These are phyloP conservation scores for Amanita inopinata DNA, from an alignment of 768 basidiomycete species.

Conservation along the genomic window DNA sequence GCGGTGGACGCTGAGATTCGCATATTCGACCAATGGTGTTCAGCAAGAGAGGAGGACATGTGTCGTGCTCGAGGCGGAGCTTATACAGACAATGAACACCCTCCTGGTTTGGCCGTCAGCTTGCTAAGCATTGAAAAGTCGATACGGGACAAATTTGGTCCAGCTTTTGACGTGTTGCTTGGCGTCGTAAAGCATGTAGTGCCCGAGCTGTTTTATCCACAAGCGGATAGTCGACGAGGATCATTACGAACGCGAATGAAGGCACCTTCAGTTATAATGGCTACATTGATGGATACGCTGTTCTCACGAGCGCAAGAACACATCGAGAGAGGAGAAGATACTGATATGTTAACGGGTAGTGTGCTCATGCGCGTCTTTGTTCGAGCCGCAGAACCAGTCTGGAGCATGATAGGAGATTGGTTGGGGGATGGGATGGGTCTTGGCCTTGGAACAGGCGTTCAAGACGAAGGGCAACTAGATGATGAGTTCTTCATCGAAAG, in stretches of 20 bases:
- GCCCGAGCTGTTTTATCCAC: slow-evolving; percentile 11
- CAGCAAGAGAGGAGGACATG: slow-evolving; percentile 55
- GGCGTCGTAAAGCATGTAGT: slow-evolving; percentile 31
- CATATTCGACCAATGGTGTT: slow-evolving; percentile 61
- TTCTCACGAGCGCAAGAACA: slow-evolving; percentile 49
- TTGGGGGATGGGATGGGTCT: slow-evolving; percentile 62
- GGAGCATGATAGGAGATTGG: slow-evolving; percentile 68
- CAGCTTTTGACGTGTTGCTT: slow-evolving; percentile 48
- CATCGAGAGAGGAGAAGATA: slow-evolving; percentile 36
- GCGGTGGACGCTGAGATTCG: slow-evolving; percentile 55
- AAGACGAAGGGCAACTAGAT: slow-evolving; percentile 33
- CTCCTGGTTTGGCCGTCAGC: slow-evolving; percentile 40
- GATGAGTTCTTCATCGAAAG: slow-evolving; percentile 80
- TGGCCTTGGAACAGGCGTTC: slow-evolving; percentile 22
- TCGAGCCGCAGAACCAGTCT: slow-evolving; percentile 56
- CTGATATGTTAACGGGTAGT: slow-evolving; percentile 40
- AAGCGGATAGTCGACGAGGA: slow-evolving; percentile 11
- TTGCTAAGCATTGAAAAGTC: slow-evolving; percentile 56
- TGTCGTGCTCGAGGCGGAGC: slow-evolving; percentile 46
- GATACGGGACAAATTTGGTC: slow-evolving; percentile 44
- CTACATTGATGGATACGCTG: slow-evolving; percentile 53
- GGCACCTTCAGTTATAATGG: slow-evolving; percentile 44
- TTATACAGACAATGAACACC: slow-evolving; percentile 18
- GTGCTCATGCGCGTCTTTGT: slow-evolving; percentile 55
- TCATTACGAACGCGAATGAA: slow-evolving; percentile 16